Base-by-base conservation (phyloP, 768 basidiomycete genomes). In the Mycena maculata region DNA sequence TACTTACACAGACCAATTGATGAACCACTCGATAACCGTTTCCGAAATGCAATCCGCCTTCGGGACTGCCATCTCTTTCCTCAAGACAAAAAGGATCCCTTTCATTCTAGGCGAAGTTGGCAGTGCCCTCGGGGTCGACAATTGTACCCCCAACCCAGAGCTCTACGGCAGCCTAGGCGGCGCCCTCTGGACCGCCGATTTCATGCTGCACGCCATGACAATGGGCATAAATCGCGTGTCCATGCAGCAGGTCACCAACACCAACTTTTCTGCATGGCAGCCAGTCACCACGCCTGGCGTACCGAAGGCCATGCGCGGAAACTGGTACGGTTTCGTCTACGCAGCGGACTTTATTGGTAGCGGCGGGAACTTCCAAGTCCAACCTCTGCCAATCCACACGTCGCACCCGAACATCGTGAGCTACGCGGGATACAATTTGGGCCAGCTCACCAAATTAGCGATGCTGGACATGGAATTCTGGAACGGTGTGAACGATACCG, bases 391-490 rank as follows among this genome's bases (percentile, higher is more conserved):
- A 20, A 10, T 33, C 1, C 38, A 47, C 25, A 25, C 4, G 0
- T 0, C 60, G 9, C 41, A 63, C 53, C 53, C 53, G n/a, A 16
- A 55, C 22, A 45, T 63, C 33, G 61, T 23, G 42, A 15, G 53
- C 42, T 63, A 55, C 25, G 61, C 61, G 18, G 61, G 61, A 39
- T 63, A 63, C 31, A 63, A 63, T 53, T 18, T 44, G 16, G 61
- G 44, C 0, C 7, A 7, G 25, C 33, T 63, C 10, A n/a, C n/a
- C n/a, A n/a, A n/a, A n/a, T n/a, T n/a, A n/a, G n/a, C n/a, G n/a
- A n/a, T n/a, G n/a, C n/a, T n/a, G n/a, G n/a, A n/a, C n/a, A n/a
- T n/a, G n/a, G n/a, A n/a, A n/a, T n/a, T n/a, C n/a, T n/a, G n/a
- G n/a, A n/a, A n/a, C n/a, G n/a, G n/a, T n/a, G n/a, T n/a, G n/a